These are phyloP conservation scores for Acanthochlamys bracteata DNA, from an alignment of 106 monocot genomes.

Conservation along the genomic window DNA sequence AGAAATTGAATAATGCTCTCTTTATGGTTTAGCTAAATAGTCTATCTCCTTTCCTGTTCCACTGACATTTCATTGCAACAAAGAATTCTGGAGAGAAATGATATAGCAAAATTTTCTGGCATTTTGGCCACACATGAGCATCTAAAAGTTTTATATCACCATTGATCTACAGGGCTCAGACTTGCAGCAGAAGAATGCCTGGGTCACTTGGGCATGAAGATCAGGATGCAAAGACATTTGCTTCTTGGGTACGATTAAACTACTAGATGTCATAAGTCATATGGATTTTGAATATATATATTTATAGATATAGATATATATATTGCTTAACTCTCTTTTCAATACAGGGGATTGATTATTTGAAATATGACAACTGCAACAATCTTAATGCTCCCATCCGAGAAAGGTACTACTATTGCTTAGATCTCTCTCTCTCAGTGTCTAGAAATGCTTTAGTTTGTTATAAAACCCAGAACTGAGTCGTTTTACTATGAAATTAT, in stretches of 20 bases:
- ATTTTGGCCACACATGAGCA: no score
- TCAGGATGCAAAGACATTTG: conserved; percentile 36
- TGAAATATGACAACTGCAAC: conserved; percentile 46
- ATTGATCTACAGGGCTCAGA: conserved; percentile 18
- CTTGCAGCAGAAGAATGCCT: conserved; percentile 33
- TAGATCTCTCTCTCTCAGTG: no score
- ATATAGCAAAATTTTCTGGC: no score
- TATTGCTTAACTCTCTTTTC: neutral
- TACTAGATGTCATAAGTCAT: neutral
- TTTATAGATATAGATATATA: neutral
- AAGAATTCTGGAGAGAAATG: no score
- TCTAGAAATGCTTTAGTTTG: no score
- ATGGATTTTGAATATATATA: no score
- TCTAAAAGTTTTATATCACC: no score
- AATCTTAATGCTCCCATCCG: conserved; percentile 6
- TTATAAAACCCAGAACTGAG: no score
- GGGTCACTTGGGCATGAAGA: conserved; percentile 39
- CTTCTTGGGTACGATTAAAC: conserved; percentile 25
- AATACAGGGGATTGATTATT: conserved; percentile 27
- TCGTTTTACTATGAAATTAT: neutral
- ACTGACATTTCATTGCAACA: no score
- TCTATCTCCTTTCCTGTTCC: no score
- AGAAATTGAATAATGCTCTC: no score
- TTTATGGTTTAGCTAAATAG: no score
- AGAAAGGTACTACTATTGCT: conserved; percentile 27